phyloP scores from a whole-genome alignment of 768 basidiomycete genomes.

The Leccinum variicolor region DNA sequence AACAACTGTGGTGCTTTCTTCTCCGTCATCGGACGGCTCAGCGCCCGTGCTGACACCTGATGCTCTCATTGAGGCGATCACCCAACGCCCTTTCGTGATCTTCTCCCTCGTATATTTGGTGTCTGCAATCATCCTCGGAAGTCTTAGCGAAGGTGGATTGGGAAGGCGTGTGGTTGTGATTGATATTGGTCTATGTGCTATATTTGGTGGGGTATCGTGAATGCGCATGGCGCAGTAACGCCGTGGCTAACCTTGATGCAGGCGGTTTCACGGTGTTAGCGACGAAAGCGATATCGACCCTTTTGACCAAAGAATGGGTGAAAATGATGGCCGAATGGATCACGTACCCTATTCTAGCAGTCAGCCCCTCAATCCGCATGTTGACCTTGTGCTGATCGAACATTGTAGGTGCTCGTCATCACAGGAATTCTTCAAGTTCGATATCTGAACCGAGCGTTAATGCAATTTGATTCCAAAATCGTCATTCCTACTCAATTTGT shows the following conservation, averaged over 20 bases:
- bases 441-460: slow-evolving; percentile 83
- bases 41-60: slow-evolving; percentile 55
- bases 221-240: background rate
- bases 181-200: slow-evolving; percentile 84
- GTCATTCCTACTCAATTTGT: slow-evolving; percentile 97
- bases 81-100: slow-evolving; percentile 67
- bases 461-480: slow-evolving; percentile 91
- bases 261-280: slow-evolving; percentile 94
- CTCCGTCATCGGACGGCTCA: slow-evolving; percentile 66
- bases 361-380: slow-evolving; percentile 32
- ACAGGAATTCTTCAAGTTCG: slow-evolving; percentile 84
- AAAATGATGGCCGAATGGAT: slow-evolving; percentile 77
- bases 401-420: slow-evolving; percentile 53
- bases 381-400: slow-evolving; percentile 7
- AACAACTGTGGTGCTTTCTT: slow-evolving; percentile 85
- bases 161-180: slow-evolving; percentile 75
- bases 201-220: slow-evolving; percentile 56
- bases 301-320: slow-evolving; percentile 77
- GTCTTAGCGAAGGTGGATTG: slow-evolving; percentile 59
- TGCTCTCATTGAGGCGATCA: slow-evolving; percentile 65
- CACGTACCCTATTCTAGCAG: slow-evolving; percentile 75
- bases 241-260: slow-evolving; percentile 27
- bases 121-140: slow-evolving; percentile 53
- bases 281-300: slow-evolving; percentile 87
- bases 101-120: slow-evolving; percentile 66